Base-by-base conservation (phyloP, 2,329 filamentous ascomycete genomes). In the Ophiostoma himal-ulmi region DNA sequence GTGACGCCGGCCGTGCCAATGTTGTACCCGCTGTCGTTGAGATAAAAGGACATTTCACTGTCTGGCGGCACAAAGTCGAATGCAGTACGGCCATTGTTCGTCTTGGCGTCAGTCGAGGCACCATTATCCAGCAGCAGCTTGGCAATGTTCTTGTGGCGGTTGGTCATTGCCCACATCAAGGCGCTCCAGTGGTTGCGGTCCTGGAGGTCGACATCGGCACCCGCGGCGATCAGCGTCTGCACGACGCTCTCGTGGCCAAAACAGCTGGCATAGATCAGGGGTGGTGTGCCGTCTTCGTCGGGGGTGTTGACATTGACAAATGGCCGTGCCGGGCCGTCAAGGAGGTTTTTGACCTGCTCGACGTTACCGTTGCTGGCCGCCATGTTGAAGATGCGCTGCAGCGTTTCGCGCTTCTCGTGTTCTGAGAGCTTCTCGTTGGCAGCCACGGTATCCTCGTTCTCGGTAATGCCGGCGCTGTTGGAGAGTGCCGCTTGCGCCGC, bases 161-260 rank as follows among this genome's bases (percentile, higher is more conserved):
- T 99, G 70, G 95, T 99, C 92, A 98, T 98, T 68, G 95, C 94
- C 95, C 95, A 99, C 94, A 99, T 99, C 72, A 99, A 84, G 17
- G 95, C 92, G 76, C 92, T 98, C 95, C 95, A 99, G 77, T 96
- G 91, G 78, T 98, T 98, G 73, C 90, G 91, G 78, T 99, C 95
- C 80, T 98, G 94, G 76, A 90, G 90, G 81, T 99, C 93, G 69
- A 98, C 93, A 76, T 93, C 87, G 54, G 91, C 94, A 34, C 94
- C 94, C 11, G 93, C 92, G 71, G 93, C 87, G 69, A 99, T 87
- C 68, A 99, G 85, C 52, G 90, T 88, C 71, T 90, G 86, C 34
- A 98, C 95, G 4, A 97, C 94, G 66, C 90, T 86, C 79, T 96
- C 92, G 78, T 99, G 95, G 54, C 95, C 92, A 83, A 99, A 99